Evolutionary conservation across 306 rosid genomes (phyloP), one percentile per base, ranked within the genome.

Genomic region (Quercus glauca): DNA sequence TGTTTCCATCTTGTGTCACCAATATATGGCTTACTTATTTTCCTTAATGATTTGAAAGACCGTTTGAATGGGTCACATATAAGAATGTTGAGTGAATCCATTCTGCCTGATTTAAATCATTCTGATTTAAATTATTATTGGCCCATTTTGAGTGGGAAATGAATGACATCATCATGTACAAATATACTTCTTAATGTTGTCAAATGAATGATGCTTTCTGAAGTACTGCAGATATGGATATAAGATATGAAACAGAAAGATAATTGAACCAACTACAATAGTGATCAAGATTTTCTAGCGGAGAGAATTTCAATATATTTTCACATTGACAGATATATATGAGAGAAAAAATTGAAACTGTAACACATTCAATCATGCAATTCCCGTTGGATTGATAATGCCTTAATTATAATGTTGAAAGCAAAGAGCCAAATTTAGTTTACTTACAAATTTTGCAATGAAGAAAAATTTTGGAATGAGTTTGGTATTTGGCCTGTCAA

Each of bases 381-480:
- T 61, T 61, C 29, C 69, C 13, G 19, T 28, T 61, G 15, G 35
- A 61, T 61, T 61, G 18, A 11, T 14, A 61, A 23, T 21, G 70
- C 55, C 15, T 75, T 1, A 9, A 1, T 26, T 28, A 21, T 3
- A 49, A 45, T 6, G 26, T 61, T 20, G 4, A 56, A 57, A 13
- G 15, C 19, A 59, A 78, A 55, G 25, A 28, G 56, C 10, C 59
- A 21, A 55, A 41, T 41, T 25, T 68, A 19, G 18, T 45, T 13
- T 69, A 79, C 88, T 78, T 76, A 85, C 88, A 85, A 83, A 74
- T 74, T 68, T 26, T 63, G 83, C 60, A 85, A 43, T 35, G 37
- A 5, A 2, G 80, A 55, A 35, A 84, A 55, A 25, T 58, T 76
- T 77, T 81, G 85, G 56, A 84, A 84, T 67, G 87, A 77, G 51